Evolutionary conservation across 1,139 yeast species (phyloP).

Genomic region (Yamadazyma kanchanaburiensis): DNA sequence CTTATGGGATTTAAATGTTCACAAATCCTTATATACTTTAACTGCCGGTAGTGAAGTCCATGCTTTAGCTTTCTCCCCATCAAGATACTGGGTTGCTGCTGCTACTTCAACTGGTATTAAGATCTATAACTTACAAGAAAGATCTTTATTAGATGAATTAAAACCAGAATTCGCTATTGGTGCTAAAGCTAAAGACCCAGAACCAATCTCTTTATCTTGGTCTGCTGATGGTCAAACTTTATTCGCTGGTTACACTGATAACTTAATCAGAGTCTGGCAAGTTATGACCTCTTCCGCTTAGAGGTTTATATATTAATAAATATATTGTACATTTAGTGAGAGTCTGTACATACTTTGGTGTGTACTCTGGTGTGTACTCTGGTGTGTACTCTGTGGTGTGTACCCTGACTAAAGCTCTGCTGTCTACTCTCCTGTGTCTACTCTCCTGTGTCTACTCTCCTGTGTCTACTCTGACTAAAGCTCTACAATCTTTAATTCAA

Average conservation of each 20-base stretch:
- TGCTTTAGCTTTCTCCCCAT: constrained; percentile 99
- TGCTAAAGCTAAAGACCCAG: constrained; percentile 95
- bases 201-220: constrained; percentile 98
- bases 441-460: no score
- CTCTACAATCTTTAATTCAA: no score
- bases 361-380: constrained; percentile 1
- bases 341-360: neutral
- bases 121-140: constrained; percentile 97
- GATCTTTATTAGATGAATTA: constrained; percentile 94
- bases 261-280: constrained; percentile 99
- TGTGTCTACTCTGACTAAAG: no score
- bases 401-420: no score
- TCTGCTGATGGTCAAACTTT: constrained; percentile 99
- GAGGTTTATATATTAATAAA: constrained; percentile 6
- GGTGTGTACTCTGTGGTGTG: no score
- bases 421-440: no score
- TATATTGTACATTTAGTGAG: neutral
- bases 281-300: constrained; percentile 87
- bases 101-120: constrained; percentile 98
- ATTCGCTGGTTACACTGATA: constrained; percentile 99
- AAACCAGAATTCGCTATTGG: constrained; percentile 95
- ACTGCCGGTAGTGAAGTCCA: constrained; percentile 95
- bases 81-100: constrained; percentile 99
- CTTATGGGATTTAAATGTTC: constrained; percentile 96
- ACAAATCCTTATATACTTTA: constrained; percentile 90